Percentiles rank a stretch among this genome's conserved stretches.
phyloP scores from a whole-genome alignment of 192 early-diverging fungal species.

The Geranomyces michiganensis region DNA sequence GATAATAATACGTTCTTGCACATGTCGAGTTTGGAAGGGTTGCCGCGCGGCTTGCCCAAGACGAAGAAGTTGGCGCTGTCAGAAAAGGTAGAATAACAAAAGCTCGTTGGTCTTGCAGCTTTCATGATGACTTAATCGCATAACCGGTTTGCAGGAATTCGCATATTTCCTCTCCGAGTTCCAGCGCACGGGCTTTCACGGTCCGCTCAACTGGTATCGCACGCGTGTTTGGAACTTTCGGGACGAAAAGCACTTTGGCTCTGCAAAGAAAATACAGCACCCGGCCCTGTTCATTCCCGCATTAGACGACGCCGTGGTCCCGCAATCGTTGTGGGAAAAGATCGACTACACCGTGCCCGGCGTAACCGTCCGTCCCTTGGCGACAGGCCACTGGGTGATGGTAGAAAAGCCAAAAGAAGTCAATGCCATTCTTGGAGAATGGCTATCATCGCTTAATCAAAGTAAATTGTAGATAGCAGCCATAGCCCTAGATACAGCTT shows the following conservation, averaged over 20 bases:
- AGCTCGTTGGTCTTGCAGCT: not conserved
- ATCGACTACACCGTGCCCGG: not conserved
- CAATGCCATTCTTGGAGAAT: conserved; percentile 21
- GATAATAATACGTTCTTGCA: not conserved
- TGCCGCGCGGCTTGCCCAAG: not conserved
- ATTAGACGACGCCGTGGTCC: not conserved
- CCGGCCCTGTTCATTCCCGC: not conserved
- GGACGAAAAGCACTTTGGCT: conserved; percentile 24
- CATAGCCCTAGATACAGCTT: not conserved
- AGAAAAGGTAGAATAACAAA: conserved; percentile 8
- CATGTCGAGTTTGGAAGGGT: not conserved
- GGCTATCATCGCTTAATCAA: conserved; percentile 9
- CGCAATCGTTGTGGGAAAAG: not conserved
- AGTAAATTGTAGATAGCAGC: conserved; percentile 2
- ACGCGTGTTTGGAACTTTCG: conserved; percentile 39
- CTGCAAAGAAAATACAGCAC: not conserved
- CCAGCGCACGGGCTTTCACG: conserved; percentile 50
- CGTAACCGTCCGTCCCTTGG: not conserved
- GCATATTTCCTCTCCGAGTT: conserved; percentile 57
- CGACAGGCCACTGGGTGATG: conserved; percentile 32
- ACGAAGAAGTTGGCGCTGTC: not conserved
- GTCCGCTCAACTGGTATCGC: conserved; percentile 61
- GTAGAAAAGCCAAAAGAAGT: conserved; percentile 29
- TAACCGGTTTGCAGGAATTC: conserved; percentile 39
- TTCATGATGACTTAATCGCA: not conserved